Evolutionary conservation across 2,329 filamentous ascomycete genomes (phyloP).

Genomic region (Didymella lethalis): DNA sequence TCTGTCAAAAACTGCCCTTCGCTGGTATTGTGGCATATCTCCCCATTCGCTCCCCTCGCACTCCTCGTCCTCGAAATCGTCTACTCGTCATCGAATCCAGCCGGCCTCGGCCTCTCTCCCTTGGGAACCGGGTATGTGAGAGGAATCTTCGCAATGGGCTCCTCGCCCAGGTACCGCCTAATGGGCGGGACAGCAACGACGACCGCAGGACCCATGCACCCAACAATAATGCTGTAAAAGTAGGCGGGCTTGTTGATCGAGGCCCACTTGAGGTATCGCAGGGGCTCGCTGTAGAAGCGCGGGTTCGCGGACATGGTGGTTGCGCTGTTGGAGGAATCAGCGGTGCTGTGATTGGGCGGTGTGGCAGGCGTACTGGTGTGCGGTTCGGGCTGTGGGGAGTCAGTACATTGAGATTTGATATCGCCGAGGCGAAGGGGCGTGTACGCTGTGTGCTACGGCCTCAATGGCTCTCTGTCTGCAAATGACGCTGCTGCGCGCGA

Average conservation of each 20-base stretch:
- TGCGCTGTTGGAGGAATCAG: constrained; percentile 11
- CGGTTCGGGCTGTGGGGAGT: constrained; percentile 5
- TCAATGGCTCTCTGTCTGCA: constrained; percentile 31
- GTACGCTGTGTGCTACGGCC: constrained; percentile 21
- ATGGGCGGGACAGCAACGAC: constrained; percentile 78
- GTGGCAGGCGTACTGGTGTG: constrained; percentile 57
- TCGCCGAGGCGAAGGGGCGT: not conserved
- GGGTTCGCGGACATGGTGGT: constrained; percentile 62
- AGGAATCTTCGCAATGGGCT: constrained; percentile 72
- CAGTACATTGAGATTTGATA: not conserved
- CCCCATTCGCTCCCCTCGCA: not conserved
- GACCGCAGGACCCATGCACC: constrained; percentile 73
- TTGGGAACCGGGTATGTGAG: constrained; percentile 81
- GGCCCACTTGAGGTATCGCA: constrained; percentile 88
- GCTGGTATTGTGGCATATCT: constrained; percentile 10
- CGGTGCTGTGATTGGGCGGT: constrained; percentile 42
- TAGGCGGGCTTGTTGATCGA: constrained; percentile 87
- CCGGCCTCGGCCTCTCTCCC: constrained; percentile 55
- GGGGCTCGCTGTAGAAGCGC: constrained; percentile 82
- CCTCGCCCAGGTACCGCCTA: constrained; percentile 74
- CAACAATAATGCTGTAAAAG: constrained; percentile 86
- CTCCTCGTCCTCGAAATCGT: not conserved
- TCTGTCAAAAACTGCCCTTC: not conserved
- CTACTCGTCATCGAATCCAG: constrained; percentile 57
- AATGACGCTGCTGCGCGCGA: constrained; percentile 18